A percentile compares a stretch with the other conserved stretches of the same genome.
Evolutionary conservation across 352 stramenopile species (phyloP).

Genomic region (Hyphochytrium catenoides): DNA sequence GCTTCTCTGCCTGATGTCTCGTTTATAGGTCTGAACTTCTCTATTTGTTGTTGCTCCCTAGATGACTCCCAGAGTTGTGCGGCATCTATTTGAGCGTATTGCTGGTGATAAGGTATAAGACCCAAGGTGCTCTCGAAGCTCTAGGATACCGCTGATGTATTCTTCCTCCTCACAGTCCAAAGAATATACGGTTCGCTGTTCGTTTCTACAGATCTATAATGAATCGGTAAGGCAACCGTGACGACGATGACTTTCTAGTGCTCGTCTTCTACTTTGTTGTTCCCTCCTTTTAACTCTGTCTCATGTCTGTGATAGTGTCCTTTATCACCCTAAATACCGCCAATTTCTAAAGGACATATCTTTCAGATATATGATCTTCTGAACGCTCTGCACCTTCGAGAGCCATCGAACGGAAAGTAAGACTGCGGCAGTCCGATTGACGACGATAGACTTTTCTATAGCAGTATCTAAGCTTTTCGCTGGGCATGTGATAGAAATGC

Average conservation of each 20-base stretch:
- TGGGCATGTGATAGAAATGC: neutral
- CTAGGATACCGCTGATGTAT: neutral
- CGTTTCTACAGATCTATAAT: conserved; percentile 23
- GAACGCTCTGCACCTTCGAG: conserved; percentile 20
- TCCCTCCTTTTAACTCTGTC: too few species aligned
- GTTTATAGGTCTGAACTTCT: conserved; percentile 2
- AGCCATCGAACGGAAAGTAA: too few species aligned
- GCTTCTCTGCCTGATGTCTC: too few species aligned
- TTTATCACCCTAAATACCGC: too few species aligned
- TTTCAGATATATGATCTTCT: neutral
- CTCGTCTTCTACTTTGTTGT: too few species aligned
- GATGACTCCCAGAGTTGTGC: conserved; percentile 23
- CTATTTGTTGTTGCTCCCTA: conserved; percentile 3
- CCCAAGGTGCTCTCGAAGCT: conserved; percentile 1
- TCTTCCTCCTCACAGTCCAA: conserved; percentile 8
- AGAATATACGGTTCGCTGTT: conserved; percentile 19
- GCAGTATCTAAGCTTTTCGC: neutral
- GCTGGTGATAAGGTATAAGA: conserved; percentile 1
- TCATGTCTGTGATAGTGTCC: too few species aligned
- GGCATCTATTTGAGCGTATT: conserved; percentile 15
- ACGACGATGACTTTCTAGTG: too few species aligned
- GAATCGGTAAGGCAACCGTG: conserved; percentile 10
- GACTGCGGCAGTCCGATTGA: too few species aligned
- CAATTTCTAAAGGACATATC: neutral
- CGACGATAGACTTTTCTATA: conserved; percentile 13